These are phyloP conservation scores for Megacollybia marginata DNA, from an alignment of 768 basidiomycete species.

Conservation along the genomic window DNA sequence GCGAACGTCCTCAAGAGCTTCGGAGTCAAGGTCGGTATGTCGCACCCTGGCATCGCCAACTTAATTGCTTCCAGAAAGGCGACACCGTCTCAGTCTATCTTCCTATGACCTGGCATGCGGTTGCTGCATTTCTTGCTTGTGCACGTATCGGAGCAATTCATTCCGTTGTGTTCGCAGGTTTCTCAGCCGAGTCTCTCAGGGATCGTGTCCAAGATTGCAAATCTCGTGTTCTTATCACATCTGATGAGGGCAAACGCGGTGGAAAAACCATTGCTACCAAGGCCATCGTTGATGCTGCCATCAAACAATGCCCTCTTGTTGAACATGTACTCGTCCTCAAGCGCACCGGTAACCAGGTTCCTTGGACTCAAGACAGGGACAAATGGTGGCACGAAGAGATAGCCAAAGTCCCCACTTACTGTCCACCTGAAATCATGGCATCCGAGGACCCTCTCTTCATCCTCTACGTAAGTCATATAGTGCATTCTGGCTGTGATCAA, in stretches of 20 bases:
- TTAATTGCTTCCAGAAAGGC: constrained; percentile 30
- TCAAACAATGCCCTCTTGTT: constrained; percentile 77
- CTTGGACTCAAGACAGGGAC: constrained; percentile 80
- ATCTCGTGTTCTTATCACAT: constrained; percentile 88
- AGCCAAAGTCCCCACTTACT: constrained; percentile 77
- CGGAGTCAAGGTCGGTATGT: constrained; percentile 62
- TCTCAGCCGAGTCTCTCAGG: constrained; percentile 89
- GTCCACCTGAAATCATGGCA: constrained; percentile 80
- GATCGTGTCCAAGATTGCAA: constrained; percentile 89
- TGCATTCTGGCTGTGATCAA: constrained; percentile 2
- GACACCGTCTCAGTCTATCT: constrained; percentile 92
- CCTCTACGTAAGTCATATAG: constrained; percentile 70
- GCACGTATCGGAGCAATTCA: constrained; percentile 96
- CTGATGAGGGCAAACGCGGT: constrained; percentile 90
- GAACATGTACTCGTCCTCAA: constrained; percentile 87
- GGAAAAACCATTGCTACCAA: constrained; percentile 95
- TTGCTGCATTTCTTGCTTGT: constrained; percentile 95
- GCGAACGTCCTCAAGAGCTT: constrained; percentile 89
- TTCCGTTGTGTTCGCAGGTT: constrained; percentile 96
- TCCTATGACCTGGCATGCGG: constrained; percentile 94
- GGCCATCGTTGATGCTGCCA: constrained; percentile 85
- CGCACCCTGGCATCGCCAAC: neutral
- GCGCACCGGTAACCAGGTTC: constrained; percentile 78
- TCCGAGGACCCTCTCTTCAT: constrained; percentile 98
- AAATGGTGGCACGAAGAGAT: constrained; percentile 96